A percentile compares a stretch with the other conserved stretches of the same genome.
phyloP scores from a whole-genome alignment of 2,329 filamentous ascomycete genomes.

The Phoma herbarum region DNA sequence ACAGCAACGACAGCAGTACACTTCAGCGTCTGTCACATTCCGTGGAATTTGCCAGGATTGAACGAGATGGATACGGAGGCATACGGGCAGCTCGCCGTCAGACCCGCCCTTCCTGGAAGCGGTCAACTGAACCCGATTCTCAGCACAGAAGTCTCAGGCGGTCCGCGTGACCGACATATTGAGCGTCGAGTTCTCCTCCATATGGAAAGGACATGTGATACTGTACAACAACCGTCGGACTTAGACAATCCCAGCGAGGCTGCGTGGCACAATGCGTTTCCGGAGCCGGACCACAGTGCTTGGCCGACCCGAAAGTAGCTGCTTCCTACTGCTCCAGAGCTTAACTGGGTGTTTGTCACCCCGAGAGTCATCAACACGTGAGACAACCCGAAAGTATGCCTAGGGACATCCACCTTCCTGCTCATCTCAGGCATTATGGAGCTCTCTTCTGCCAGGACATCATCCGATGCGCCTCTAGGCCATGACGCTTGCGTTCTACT shows the following conservation, averaged over 20 bases:
- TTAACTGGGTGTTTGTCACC: not conserved
- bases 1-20: not conserved
- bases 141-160: not conserved
- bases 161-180: slow-evolving; percentile 7
- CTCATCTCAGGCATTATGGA: not conserved
- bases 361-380: not conserved
- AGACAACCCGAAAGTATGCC: not conserved
- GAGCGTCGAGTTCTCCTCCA: not conserved
- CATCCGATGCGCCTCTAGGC: not conserved
- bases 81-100: not conserved
- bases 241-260: slow-evolving; percentile 8
- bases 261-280: slow-evolving; percentile 5
- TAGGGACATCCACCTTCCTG: not conserved
- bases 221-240: slow-evolving; percentile 7
- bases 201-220: slow-evolving; percentile 1
- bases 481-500: not conserved
- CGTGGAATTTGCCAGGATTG: not conserved
- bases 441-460: not conserved
- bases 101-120: not conserved
- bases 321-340: not conserved
- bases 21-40: not conserved
- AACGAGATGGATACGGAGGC: not conserved
- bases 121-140: not conserved
- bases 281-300: not conserved
- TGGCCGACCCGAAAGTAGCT: not conserved